A percentile compares a stretch with the other conserved stretches of the same genome.
Conservation (phyloP, 805 yeast genomes). For the Myxozyma sirexii region DNA sequence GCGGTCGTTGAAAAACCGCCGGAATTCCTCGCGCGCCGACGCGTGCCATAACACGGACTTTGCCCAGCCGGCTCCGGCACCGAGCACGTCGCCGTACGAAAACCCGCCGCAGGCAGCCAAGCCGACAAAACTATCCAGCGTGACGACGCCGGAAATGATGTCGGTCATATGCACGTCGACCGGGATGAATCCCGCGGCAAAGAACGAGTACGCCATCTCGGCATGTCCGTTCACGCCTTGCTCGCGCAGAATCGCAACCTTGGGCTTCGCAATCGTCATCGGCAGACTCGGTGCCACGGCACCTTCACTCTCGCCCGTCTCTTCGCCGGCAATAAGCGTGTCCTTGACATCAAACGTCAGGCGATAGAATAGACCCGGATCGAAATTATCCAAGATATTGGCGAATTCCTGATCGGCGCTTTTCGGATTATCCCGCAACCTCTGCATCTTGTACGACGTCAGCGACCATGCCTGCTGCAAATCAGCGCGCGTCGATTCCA, state of each 20-base stretch:
- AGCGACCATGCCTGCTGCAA: slow-evolving; percentile 74
- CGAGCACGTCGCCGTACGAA: slow-evolving; percentile 97
- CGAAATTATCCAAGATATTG: slow-evolving; percentile 71
- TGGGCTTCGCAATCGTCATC: slow-evolving; percentile 55
- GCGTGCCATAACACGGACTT: slow-evolving; percentile 88
- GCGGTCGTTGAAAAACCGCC: slow-evolving; percentile 80
- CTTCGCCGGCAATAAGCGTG: slow-evolving; percentile 8
- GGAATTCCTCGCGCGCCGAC: slow-evolving; percentile 72
- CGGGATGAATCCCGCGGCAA: slow-evolving; percentile 91
- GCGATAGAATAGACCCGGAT: slow-evolving; percentile 87
- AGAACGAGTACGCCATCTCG: slow-evolving; percentile 98
- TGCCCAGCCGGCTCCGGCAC: slow-evolving; percentile 99
- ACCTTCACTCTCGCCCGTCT: slow-evolving; percentile 30
- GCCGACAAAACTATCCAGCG: slow-evolving; percentile 82
- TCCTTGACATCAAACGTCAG: slow-evolving; percentile 58
- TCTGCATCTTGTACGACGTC: slow-evolving; percentile 88
- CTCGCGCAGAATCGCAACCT: slow-evolving; percentile 94
- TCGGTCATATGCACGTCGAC: slow-evolving; percentile 97
- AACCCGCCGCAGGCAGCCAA: slow-evolving; percentile 99
- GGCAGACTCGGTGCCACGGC: neutral
- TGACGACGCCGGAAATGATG: slow-evolving; percentile 69
- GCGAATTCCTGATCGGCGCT: slow-evolving; percentile 85
- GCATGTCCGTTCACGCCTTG: slow-evolving; percentile 98
- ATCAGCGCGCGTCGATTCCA: slow-evolving; percentile 44
- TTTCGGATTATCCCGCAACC: slow-evolving; percentile 90